Evolutionary conservation across 305 asterid genomes (phyloP).

Genomic region (Fraxinus sp.): DNA sequence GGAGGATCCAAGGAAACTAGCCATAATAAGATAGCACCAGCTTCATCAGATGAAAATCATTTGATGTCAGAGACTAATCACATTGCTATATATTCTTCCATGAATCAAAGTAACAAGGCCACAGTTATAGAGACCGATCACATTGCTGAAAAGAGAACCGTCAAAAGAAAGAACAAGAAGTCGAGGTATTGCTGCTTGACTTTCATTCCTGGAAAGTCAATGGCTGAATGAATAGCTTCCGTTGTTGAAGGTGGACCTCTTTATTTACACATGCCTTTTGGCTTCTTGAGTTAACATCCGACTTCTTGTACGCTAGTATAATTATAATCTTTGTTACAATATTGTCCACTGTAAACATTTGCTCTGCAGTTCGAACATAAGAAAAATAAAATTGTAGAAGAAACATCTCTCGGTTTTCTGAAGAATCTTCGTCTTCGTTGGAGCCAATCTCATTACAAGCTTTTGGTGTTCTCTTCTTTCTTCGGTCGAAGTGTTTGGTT

Average conservation of each 20-base stretch:
- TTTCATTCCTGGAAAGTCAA: slow-evolving; percentile 16
- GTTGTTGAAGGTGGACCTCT: background rate
- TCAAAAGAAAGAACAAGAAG: slow-evolving; percentile 27
- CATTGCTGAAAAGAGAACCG: slow-evolving; percentile 4
- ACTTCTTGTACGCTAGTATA: background rate
- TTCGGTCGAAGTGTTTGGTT: background rate
- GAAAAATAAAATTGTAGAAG: background rate
- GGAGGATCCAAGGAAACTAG: slow-evolving; percentile 51
- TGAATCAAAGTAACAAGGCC: slow-evolving; percentile 14
- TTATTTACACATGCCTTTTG: background rate
- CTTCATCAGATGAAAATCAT: slow-evolving; percentile 43
- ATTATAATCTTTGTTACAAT: background rate
- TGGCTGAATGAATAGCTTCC: background rate
- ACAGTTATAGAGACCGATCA: slow-evolving; percentile 11
- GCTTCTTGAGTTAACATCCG: background rate
- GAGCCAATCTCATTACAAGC: background rate
- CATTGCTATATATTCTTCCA: slow-evolving; percentile 26
- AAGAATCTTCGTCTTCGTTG: background rate
- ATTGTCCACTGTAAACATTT: background rate
- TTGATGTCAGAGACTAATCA: slow-evolving; percentile 13
- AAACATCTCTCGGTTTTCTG: background rate
- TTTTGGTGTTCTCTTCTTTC: background rate
- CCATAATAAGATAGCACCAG: slow-evolving; percentile 59
- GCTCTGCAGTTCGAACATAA: background rate
- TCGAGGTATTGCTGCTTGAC: slow-evolving; percentile 31